These are phyloP conservation scores for Funneliformis mosseae DNA, from an alignment of 192 early-diverging fungal genomes.

Conservation along the genomic window DNA sequence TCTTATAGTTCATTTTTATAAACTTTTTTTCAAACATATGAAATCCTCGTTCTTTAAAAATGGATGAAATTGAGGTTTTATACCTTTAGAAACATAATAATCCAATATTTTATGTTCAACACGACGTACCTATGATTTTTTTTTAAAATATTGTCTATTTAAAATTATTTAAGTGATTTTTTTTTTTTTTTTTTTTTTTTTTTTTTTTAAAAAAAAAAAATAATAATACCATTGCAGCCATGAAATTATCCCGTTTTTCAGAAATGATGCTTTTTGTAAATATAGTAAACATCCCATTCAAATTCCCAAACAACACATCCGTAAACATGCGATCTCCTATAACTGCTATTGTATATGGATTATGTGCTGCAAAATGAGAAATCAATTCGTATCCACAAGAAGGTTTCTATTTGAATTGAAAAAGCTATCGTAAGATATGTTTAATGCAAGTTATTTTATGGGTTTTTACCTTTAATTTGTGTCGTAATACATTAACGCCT, in stretches of 20 bases:
- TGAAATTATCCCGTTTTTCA: constrained; percentile 73
- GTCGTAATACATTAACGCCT: constrained; percentile 63
- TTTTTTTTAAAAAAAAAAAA: background rate
- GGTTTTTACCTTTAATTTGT: constrained; percentile 34
- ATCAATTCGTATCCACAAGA: constrained; percentile 66
- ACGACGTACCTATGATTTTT: background rate
- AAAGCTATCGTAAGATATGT: constrained; percentile 36
- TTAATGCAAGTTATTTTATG: constrained; percentile 22
- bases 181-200: too few species aligned
- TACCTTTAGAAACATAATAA: background rate
- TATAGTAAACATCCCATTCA: constrained; percentile 69
- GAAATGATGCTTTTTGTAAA: constrained; percentile 71
- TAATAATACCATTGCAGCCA: constrained; percentile 55
- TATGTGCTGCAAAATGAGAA: constrained; percentile 44
- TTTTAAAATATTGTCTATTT: background rate
- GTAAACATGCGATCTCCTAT: constrained; percentile 89
- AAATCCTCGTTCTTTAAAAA: background rate
- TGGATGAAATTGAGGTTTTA: background rate
- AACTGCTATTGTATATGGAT: constrained; percentile 63
- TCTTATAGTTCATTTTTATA: too few species aligned
- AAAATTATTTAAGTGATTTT: too few species aligned
- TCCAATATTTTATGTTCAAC: background rate
- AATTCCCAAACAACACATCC: constrained; percentile 85
- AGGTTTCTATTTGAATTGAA: constrained; percentile 68
- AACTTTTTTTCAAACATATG: background rate